Conservation (phyloP, 176 grass and related monocot species). For the Alloteropsis semialata region DNA sequence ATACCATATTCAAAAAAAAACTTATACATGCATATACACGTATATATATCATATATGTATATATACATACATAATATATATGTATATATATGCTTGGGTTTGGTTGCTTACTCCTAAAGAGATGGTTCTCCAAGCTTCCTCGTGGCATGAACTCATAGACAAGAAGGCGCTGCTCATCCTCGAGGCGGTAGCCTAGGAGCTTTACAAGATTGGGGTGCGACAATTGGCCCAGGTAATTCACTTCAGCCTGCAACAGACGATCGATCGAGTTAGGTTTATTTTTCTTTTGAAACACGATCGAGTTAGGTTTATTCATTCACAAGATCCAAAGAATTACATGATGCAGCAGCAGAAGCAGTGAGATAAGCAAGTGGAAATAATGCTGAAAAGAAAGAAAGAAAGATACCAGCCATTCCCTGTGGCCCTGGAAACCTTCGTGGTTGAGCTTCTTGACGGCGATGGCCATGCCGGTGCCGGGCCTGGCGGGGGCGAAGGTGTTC, state of each 20-base stretch:
- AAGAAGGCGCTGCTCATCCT: conserved; percentile 83
- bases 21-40: no score
- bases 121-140: conserved; percentile 91
- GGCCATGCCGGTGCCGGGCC: conserved; percentile 73
- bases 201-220: conserved; percentile 72
- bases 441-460: conserved; percentile 94
- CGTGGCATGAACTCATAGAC: conserved; percentile 87
- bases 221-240: conserved; percentile 68
- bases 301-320: no score
- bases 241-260: conserved; percentile 74
- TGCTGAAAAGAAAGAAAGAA: no score
- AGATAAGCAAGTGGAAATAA: no score
- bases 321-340: no score
- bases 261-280: no score
- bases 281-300: no score
- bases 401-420: conserved; percentile 71
- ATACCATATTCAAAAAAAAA: no score
- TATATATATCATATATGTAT: no score
- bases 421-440: conserved; percentile 80
- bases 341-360: no score
- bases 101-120: conserved; percentile 60
- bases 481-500: conserved; percentile 43
- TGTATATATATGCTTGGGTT: no score
- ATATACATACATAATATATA: no score
- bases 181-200: conserved; percentile 72